phyloP scores from a whole-genome alignment of 495 filamentous ascomycete genomes.

The Geopyxis carbonaria region DNA sequence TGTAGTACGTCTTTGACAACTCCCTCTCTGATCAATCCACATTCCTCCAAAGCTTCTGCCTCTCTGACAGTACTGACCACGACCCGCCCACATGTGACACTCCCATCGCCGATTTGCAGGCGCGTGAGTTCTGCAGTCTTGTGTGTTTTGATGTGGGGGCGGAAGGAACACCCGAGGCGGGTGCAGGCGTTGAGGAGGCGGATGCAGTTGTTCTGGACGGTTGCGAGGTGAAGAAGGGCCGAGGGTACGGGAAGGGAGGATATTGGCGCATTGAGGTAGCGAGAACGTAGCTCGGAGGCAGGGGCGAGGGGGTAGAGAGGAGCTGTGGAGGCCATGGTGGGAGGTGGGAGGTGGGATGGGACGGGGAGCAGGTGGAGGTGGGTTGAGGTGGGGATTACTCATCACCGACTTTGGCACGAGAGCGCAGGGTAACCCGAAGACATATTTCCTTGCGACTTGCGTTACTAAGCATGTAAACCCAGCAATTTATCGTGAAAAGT shows the following conservation, averaged over 20 bases:
- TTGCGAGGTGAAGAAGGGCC: slow-evolving; percentile 50
- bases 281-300: slow-evolving; percentile 5
- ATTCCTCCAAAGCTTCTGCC: slow-evolving; percentile 48
- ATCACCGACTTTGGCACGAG: too few species aligned
- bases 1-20: slow-evolving; percentile 15
- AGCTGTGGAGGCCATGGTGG: too few species aligned
- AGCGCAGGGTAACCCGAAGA: too few species aligned
- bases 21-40: slow-evolving; percentile 27
- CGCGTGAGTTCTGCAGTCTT: slow-evolving; percentile 59
- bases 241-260: slow-evolving; percentile 46
- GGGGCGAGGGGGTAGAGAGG: background rate
- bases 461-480: too few species aligned
- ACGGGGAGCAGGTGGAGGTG: too few species aligned
- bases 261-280: slow-evolving; percentile 47
- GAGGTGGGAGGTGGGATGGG: too few species aligned
- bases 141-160: slow-evolving; percentile 76
- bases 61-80: slow-evolving; percentile 67
- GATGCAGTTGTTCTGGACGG: slow-evolving; percentile 51
- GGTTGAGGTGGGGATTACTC: too few species aligned
- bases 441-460: too few species aligned
- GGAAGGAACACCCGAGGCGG: slow-evolving; percentile 45
- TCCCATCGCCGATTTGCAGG: slow-evolving; percentile 45
- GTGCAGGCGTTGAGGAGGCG: slow-evolving; percentile 51
- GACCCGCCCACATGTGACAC: slow-evolving; percentile 36
- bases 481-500: too few species aligned